Conservation (phyloP, 2,329 filamentous ascomycete genomes). For the Cytospora piceicola region DNA sequence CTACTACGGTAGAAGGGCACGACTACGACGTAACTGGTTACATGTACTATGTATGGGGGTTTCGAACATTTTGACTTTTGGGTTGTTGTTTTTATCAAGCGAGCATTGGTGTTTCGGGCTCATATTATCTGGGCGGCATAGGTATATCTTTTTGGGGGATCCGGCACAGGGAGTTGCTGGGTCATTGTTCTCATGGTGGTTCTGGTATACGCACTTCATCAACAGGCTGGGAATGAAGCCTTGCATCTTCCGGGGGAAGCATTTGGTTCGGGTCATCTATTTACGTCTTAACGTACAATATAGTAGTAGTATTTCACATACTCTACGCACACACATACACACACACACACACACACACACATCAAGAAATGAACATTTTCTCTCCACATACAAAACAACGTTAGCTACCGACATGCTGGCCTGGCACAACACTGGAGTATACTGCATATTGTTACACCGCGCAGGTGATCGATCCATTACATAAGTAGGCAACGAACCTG, state of each 20-base stretch:
- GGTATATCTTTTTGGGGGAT: conserved; percentile 11
- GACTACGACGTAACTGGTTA: background rate
- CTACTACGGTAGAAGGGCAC: background rate
- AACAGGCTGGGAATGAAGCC: conserved; percentile 9
- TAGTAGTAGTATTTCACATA: conserved; percentile 9
- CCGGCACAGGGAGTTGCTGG: conserved; percentile 7
- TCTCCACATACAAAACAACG: no score
- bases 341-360: conserved; percentile 5
- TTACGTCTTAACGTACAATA: background rate
- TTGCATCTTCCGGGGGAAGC: conserved; percentile 9
- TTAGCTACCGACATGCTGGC: no score
- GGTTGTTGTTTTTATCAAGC: conserved; percentile 9
- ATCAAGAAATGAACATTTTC: no score
- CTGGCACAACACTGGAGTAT: no score
- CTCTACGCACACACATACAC: background rate
- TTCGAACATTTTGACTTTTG: conserved; percentile 3
- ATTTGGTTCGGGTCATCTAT: background rate
- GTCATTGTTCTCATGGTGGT: background rate
- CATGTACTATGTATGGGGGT: conserved; percentile 10
- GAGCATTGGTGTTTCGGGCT: conserved; percentile 27
- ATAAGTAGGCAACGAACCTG: conserved; percentile 4
- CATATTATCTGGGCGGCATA: background rate
- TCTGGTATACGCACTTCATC: conserved; percentile 3
- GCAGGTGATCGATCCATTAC: background rate
- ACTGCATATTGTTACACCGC: background rate